A percentile compares a stretch with the other conserved stretches of the same genome.
phyloP scores from a whole-genome alignment of 805 yeast species.

The Limtongia smithiae region DNA sequence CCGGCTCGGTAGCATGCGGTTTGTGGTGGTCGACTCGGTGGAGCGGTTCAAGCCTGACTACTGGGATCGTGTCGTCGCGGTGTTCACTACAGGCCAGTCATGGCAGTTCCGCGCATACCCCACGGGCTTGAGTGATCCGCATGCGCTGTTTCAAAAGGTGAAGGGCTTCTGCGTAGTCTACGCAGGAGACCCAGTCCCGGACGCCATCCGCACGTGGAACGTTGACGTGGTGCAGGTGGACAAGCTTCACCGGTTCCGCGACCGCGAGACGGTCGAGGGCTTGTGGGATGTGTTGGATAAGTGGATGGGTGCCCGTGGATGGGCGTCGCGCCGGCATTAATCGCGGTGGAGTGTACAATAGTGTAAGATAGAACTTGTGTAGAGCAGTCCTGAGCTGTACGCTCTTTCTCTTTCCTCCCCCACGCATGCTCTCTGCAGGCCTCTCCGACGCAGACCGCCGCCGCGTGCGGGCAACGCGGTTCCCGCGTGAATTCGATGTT shows the following conservation, averaged over 20 bases:
- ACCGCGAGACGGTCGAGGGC: constrained; percentile 76
- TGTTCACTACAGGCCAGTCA: constrained; percentile 92
- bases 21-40: constrained; percentile 82
- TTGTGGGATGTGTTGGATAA: constrained; percentile 84
- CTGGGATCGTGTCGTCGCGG: constrained; percentile 96
- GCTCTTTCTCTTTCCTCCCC: neutral
- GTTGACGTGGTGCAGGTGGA: constrained; percentile 75
- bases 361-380: neutral
- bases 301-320: constrained; percentile 66
- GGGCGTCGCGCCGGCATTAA: constrained; percentile 27
- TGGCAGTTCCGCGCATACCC: constrained; percentile 94
- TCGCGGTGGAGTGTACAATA: neutral
- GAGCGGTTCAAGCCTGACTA: constrained; percentile 91
- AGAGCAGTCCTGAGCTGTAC: too few relatives aligned
- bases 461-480: constrained; percentile 3
- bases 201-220: constrained; percentile 79
- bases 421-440: neutral
- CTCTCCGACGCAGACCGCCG: constrained; percentile 6
- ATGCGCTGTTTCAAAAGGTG: constrained; percentile 72
- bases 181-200: constrained; percentile 76
- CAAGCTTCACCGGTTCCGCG: constrained; percentile 66
- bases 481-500: constrained; percentile 11
- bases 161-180: constrained; percentile 78
- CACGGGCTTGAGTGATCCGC: constrained; percentile 63
- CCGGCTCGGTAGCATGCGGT: constrained; percentile 54